These are phyloP conservation scores for Ehretia macrophylla DNA, from an alignment of 257 asterid species.

Conservation along the genomic window DNA sequence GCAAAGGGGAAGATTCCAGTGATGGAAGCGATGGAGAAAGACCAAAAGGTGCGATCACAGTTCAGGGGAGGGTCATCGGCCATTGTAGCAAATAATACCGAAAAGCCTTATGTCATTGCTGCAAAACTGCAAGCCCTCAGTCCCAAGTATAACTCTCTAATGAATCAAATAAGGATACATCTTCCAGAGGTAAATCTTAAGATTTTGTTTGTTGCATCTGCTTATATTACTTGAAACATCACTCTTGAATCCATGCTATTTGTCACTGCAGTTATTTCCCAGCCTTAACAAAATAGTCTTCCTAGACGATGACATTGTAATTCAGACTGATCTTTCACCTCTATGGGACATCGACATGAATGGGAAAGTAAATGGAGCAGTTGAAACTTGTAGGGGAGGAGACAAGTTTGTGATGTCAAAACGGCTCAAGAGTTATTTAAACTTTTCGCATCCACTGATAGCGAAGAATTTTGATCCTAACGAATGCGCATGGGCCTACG, in stretches of 20 bases:
- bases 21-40: slow-evolving; percentile 97
- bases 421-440: slow-evolving; percentile 73
- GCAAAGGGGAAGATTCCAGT: slow-evolving; percentile 90
- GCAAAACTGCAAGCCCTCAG: slow-evolving; percentile 94
- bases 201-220: not conserved
- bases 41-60: slow-evolving; percentile 67
- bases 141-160: slow-evolving; percentile 83
- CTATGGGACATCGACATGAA: slow-evolving; percentile 89
- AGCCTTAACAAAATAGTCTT: slow-evolving; percentile 75
- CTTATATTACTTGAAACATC: slow-evolving; percentile 1
- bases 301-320: slow-evolving; percentile 88
- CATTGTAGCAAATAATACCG: slow-evolving; percentile 76
- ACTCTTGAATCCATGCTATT: slow-evolving; percentile 4
- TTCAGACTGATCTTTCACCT: slow-evolving; percentile 89
- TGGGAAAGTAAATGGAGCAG: slow-evolving; percentile 96
- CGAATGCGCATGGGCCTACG: slow-evolving; percentile 99
- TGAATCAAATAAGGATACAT: slow-evolving; percentile 93
- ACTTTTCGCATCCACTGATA: slow-evolving; percentile 91
- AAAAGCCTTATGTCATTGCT: slow-evolving; percentile 71
- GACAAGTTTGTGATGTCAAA: slow-evolving; percentile 93
- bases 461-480: slow-evolving; percentile 58
- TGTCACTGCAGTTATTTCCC: slow-evolving; percentile 76
- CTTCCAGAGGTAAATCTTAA: slow-evolving; percentile 70
- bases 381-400: slow-evolving; percentile 82
- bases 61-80: slow-evolving; percentile 94